These are phyloP conservation scores for Eucalyptus cloeziana DNA, from an alignment of 345 rosid genomes.

Conservation along the genomic window DNA sequence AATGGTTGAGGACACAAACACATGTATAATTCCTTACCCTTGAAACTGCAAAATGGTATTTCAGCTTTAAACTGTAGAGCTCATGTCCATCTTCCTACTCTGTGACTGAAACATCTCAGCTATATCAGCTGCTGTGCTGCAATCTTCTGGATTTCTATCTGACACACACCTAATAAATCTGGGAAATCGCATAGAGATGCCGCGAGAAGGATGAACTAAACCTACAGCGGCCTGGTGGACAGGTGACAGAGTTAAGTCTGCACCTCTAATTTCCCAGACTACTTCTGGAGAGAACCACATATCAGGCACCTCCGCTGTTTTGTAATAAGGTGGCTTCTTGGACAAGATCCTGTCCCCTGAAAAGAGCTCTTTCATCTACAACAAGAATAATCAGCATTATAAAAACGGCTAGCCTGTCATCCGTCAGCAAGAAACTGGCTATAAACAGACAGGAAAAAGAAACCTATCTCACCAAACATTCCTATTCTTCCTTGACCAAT, in stretches of 20 bases:
- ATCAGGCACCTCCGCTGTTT: constrained; percentile 66
- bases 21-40: neutral
- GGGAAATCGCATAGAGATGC: constrained; percentile 80
- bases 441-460: neutral
- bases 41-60: neutral
- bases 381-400: neutral
- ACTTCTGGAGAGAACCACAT: constrained; percentile 69
- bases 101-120: constrained; percentile 73
- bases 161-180: constrained; percentile 33
- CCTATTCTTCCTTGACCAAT: neutral
- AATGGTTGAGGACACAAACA: neutral
- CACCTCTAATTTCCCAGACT: constrained; percentile 83
- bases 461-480: neutral
- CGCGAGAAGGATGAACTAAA: constrained; percentile 66
- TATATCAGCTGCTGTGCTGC: constrained; percentile 57
- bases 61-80: neutral
- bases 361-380: constrained; percentile 79
- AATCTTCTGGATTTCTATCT: constrained; percentile 63
- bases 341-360: constrained; percentile 47
- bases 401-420: neutral
- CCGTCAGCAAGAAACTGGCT: neutral
- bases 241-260: constrained; percentile 80
- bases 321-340: constrained; percentile 63
- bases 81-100: constrained; percentile 48
- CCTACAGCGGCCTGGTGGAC: constrained; percentile 77